Evolutionary conservation across 1,284 basidiomycete species (phyloP), one percentile per base, ranked within the genome.

Genomic region (Phylloboletellus chloephorus): DNA sequence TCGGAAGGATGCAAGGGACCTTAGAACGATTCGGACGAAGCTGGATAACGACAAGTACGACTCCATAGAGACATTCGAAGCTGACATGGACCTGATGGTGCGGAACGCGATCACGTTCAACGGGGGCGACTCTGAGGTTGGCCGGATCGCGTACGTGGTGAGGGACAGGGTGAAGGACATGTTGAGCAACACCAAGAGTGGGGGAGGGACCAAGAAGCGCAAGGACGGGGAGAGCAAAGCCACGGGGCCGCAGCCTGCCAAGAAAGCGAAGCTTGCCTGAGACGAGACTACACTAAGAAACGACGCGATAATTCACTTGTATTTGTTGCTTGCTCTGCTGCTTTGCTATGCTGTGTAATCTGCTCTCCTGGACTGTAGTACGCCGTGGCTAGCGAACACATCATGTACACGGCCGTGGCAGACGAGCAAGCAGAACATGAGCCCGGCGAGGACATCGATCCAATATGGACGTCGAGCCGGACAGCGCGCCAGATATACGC

Each of bases 41-140:
- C 69, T 98, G 43, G 87, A 95, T 43, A 65, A 65, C 21, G 89
- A 92, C 68, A 84, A 82, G 63, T 94, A 93, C 61, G 83, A 86
- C 26, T 75, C 76, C 2, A 64, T 82, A 29, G 84, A 86, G 26
- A 78, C 75, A 0, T 82, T 94, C 52, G 85, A 88, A 54, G 80
- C 78, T 7, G 93, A 96, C 59, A 65, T 93, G 44, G 77, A 82
- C 39, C 71, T 94, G 25, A 94, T 96, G 90, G 65, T 90, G 41
- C 61, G 75, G 45, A 96, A 95, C 58, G 88, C 90, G 25, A 77
- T 87, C 60, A 76, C 72, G 33, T 96, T 93, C 72, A 96, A 96
- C 55, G 86, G 86, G 1, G 66, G 68, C 1, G 80, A 85, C 31
- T 88, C 84, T 4, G 85, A 86, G 43, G 84, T 94, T 5, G 81